Conservation (phyloP, 768 basidiomycete species). For the Russula sp. region DNA sequence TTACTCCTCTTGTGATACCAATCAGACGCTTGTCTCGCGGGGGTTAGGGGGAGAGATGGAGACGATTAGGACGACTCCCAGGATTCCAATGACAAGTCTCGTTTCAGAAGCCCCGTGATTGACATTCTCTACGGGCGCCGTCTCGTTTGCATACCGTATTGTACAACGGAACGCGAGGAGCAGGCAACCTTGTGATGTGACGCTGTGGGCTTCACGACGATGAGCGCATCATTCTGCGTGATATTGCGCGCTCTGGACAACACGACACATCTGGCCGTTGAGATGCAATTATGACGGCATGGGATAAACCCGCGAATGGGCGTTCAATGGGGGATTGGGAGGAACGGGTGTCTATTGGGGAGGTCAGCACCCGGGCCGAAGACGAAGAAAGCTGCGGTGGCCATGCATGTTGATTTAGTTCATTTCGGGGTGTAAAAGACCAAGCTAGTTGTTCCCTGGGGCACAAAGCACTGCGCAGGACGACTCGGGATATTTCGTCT, state of each 20-base stretch:
- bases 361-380: not conserved
- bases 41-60: not conserved
- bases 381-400: not conserved
- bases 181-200: not conserved
- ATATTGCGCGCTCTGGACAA: not conserved
- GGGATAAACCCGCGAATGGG: not conserved
- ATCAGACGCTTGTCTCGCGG: constrained; percentile 1
- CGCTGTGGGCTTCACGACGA: not conserved
- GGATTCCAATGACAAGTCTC: not conserved
- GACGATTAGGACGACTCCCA: not conserved
- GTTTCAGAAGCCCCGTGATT: not conserved
- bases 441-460: not conserved
- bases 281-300: not conserved
- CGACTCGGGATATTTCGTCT: too few relatives aligned
- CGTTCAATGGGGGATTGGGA: not conserved
- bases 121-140: not conserved
- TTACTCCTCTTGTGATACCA: not conserved
- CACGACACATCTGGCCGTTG: not conserved
- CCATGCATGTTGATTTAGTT: not conserved
- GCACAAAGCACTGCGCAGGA: too few relatives aligned
- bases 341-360: not conserved
- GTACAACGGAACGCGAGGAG: not conserved
- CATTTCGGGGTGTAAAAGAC: not conserved
- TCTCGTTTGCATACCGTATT: not conserved
- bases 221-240: not conserved